Base-by-base conservation (phyloP, 305 asterid genomes). In the Andrographis paniculata region DNA sequence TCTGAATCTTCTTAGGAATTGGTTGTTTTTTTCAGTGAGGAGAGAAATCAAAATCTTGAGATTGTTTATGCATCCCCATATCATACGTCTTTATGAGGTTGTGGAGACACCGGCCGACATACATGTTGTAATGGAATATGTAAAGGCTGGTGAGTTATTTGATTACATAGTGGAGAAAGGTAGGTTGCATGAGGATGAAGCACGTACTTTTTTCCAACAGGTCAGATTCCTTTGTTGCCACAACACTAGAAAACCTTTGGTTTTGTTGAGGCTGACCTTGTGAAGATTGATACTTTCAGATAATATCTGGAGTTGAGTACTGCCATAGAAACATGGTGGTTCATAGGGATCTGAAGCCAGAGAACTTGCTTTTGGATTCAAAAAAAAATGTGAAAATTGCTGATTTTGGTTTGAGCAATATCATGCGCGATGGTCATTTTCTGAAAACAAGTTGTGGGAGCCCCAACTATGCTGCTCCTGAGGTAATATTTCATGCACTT, bases 271-370 rank as follows among this genome's bases (percentile, higher is more conserved):
- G 38, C 48, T 21, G 21, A 51, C 7, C 23, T 19, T 39, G 23
- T 44, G 42, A 13, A 23, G 51, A 35, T 51, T 63, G 72, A 42
- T 63, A 31, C 33, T 42, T 67, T 65, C 80, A 89, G 98, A 89
- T 89, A 61, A 80, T 89, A 67, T 85, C 98, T 58, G 96, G 98
- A 45, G 98, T 85, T 37, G 93, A 89, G 69, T 89, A 85, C 64
- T 85, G 98, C 88, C 98, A 85, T 40, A 74, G 95, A 64, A 89
- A 89, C 68, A 89, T 89, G 98, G 92, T 89, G 58, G 96, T 80
- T 63, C 96, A 89, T 62, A 70, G 96, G 66, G 98, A 89, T 55
- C 75, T 89, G 67, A 89, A 86, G 71, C 98, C 95, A 1, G 96
- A 89, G 69, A 89, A 89, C 68, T 68, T 89, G 68, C 95, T 89